phyloP scores from a whole-genome alignment of 1,284 basidiomycete species.

The Irpex rosettiformis region DNA sequence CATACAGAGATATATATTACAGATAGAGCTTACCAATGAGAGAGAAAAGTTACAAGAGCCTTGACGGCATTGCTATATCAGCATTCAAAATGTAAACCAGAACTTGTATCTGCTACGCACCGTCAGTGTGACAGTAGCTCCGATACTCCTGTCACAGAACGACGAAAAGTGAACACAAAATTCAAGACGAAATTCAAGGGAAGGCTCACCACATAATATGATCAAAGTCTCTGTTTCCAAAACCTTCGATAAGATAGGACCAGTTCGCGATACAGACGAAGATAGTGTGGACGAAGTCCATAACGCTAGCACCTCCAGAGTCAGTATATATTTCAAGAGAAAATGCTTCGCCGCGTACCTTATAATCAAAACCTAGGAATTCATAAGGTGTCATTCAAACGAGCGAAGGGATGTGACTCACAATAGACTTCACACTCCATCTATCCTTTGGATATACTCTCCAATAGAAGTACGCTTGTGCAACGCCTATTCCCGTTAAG shows the following conservation, averaged over 20 bases:
- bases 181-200: too few species aligned
- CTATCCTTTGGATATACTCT: conserved; percentile 20
- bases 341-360: background rate
- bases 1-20: background rate
- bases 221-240: conserved; percentile 8
- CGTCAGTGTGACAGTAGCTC: conserved; percentile 14
- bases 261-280: conserved; percentile 16
- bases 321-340: background rate
- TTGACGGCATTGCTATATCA: conserved; percentile 14
- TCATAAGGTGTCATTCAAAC: too few species aligned
- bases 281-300: conserved; percentile 15
- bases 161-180: too few species aligned
- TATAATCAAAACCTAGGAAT: conserved; percentile 7
- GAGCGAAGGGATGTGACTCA: conserved; percentile 2
- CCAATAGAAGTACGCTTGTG: conserved; percentile 22
- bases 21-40: conserved; percentile 11
- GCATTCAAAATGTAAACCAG: background rate
- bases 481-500: conserved; percentile 20
- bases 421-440: conserved; percentile 16
- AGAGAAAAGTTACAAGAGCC: conserved; percentile 15
- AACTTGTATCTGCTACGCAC: background rate
- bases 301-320: background rate
- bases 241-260: conserved; percentile 15
- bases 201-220: conserved; percentile 10
- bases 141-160: conserved; percentile 10